Evolutionary conservation across 1,284 basidiomycete genomes (phyloP), one percentile per base, ranked within the genome.

Genomic region (Rhizoctonia solani): DNA sequence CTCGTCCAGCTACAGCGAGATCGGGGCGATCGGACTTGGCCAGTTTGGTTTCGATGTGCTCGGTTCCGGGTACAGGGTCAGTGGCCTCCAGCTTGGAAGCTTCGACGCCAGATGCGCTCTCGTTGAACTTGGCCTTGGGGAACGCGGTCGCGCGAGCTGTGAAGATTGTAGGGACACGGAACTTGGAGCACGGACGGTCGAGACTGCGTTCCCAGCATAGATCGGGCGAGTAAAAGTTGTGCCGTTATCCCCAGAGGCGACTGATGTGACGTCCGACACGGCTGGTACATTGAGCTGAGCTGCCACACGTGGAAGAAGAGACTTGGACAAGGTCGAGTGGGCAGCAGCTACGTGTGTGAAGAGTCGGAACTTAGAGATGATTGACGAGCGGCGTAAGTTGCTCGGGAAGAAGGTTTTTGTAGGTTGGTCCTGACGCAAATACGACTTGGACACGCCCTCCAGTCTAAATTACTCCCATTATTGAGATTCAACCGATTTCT

Each of bases 201-300:
- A 85, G 71, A 99, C 93, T 53, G 97, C 97, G 77, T 99, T 99
- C 55, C 97, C 97, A 55, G 97, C 97, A 75, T 99, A 99, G 76
- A 99, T 97, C 50, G 94, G 95, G 50, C 96, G 90, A 8, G 91
- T 86, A 78, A 97, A 98, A 3, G 85, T 89, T 19, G 89, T 86
- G 76, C 79, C 85, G 75, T 89, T 87, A 55, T 87, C 86, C 1
- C 84, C 76, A 34, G 81, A 74, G 74, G 97, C 89, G 74, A 97
- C 79, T 16, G 87, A 89, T 8, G 84, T 92, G 72, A 99, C 88
- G 79, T 99, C 97, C 58, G 95, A 95, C 70, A 99, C 86, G 72
- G 87, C 85, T 9, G 92, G 91, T 29, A 89, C 85, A 77, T 96
- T 90, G 44, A 99, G 86, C 68, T 82, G 82, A 21, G 93, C 95